Base-by-base conservation (phyloP, 352 stramenopile species). In the Pythium monospermum region DNA sequence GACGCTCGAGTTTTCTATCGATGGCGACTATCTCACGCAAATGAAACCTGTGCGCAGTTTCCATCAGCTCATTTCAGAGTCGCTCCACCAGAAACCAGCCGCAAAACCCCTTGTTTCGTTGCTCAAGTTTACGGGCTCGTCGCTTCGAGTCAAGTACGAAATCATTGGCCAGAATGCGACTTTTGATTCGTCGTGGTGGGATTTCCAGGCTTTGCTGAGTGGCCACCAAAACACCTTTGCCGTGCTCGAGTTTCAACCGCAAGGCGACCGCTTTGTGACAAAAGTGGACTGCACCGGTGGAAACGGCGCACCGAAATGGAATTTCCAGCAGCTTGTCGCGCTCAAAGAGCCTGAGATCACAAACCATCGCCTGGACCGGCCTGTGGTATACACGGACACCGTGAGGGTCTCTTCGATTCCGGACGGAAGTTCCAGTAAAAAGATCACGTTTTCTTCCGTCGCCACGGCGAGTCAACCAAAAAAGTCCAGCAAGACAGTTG, bases 381-480 rank as follows among this genome's bases (percentile, higher is more conserved):
- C 75, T 0, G 57, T 94, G 1, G 66, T 94, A 12, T 94, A 85
- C 56, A 86, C 78, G 0, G 83, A 94, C 49, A 94, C 81, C 0
- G 69, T 90, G 26, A 71, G 81, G 31, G 60, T 91, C 6, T 69
- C 72, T 0, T 52, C 68, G 5, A 47, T 76, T 15, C 77, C 78
- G 22, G 65, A 71, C 35, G 69, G 59, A 2, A 52, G 57, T 15
- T 52, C 64, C 15, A 63, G 59, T 1, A 70, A 80, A 15, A 60
- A 63, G 31, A 83, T 87, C 8, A 64, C 61, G 3, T 90, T 91
- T 13, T 59, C 76, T 28, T 48, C 68, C 2, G 63, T 61, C 13
- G 50, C n/a, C n/a, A 68, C 32, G 55, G 30, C 6, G 41, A 10
- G 7, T 8, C 23, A 23, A 33, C 30, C 16, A 64, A 55, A n/a